These are phyloP conservation scores for Coelastrella sp. DNA, from an alignment of 139 green algal species.

Conservation along the genomic window DNA sequence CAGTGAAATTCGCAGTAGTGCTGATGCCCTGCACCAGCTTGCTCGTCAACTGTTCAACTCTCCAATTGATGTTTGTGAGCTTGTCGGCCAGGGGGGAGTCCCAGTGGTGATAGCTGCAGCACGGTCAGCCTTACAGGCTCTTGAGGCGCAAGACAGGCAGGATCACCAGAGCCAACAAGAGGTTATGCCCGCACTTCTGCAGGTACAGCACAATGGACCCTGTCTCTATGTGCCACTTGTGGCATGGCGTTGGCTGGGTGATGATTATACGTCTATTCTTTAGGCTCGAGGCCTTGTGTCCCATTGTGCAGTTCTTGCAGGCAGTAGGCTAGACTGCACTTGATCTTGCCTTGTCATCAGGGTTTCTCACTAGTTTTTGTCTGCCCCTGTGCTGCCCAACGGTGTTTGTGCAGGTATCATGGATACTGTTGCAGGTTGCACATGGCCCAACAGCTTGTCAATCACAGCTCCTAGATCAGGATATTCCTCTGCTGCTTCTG, in stretches of 20 bases:
- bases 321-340: no score
- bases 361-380: neutral
- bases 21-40: neutral
- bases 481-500: neutral
- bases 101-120: neutral
- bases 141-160: neutral
- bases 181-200: conserved; percentile 16
- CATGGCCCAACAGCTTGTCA: neutral
- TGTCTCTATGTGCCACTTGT: neutral
- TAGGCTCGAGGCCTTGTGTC: neutral
- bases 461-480: neutral
- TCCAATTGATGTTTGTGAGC: neutral
- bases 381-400: neutral
- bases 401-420: conserved; percentile 26
- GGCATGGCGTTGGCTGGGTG: neutral
- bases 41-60: conserved; percentile 18
- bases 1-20: neutral
- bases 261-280: neutral
- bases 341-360: neutral
- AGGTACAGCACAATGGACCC: neutral
- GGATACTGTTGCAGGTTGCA: conserved; percentile 44
- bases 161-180: neutral
- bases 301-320: no score
- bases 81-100: conserved; percentile 15
- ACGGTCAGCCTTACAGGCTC: neutral